phyloP scores from a whole-genome alignment of 208 protist genomes.

The Trypanosoma scelopori region DNA sequence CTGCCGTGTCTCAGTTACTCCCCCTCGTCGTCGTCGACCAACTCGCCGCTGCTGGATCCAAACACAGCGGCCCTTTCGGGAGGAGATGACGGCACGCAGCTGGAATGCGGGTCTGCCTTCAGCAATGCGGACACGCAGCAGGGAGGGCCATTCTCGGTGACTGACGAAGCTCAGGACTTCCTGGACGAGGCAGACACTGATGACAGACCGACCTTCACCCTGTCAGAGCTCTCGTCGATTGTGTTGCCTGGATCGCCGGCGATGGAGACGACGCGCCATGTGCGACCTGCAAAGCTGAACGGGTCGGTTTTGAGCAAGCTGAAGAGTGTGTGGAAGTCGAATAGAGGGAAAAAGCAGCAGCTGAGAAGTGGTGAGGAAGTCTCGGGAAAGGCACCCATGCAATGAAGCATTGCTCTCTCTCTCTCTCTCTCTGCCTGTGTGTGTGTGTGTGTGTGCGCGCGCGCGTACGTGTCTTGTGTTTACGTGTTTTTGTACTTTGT shows the following conservation, averaged over 20 bases:
- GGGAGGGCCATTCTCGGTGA: background rate
- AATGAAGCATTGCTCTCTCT: too few species aligned
- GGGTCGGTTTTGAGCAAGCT: background rate
- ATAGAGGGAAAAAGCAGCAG: background rate
- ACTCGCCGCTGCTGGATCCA: background rate
- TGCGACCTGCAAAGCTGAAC: background rate
- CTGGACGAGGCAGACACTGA: background rate
- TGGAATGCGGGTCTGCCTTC: background rate
- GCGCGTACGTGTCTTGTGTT: too few species aligned
- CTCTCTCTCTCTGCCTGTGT: too few species aligned
- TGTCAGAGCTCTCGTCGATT: background rate
- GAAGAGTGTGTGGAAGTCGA: background rate
- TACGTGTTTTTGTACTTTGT: too few species aligned
- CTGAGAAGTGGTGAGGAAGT: too few species aligned
- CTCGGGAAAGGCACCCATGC: too few species aligned
- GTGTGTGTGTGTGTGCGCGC: too few species aligned
- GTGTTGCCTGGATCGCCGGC: background rate
- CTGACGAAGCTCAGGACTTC: background rate
- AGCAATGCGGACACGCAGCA: background rate
- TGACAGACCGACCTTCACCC: background rate
- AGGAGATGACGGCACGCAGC: background rate
- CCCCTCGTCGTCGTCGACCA: conserved; percentile 14
- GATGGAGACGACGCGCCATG: conserved; percentile 1
- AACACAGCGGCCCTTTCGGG: background rate
- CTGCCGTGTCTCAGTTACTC: conserved; percentile 41